Evolutionary conservation across 805 yeast genomes (phyloP).

Genomic region (Wickerhamomyces xylosicus): DNA sequence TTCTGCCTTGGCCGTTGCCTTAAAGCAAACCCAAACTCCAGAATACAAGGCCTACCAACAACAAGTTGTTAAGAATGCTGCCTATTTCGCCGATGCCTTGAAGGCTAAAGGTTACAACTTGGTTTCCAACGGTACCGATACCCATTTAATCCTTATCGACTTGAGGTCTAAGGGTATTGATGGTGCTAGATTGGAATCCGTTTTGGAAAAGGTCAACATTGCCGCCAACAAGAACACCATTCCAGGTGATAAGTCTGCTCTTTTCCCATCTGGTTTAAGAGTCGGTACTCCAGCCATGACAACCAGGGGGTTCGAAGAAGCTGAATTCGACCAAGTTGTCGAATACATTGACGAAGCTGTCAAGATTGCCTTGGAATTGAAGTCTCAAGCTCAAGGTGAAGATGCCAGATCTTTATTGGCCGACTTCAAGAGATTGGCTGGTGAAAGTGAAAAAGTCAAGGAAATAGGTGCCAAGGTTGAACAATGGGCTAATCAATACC

Average conservation of each 20-base stretch:
- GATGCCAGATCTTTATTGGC: constrained; percentile 50
- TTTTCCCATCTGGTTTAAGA: constrained; percentile 95
- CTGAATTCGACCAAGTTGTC: constrained; percentile 75
- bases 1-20: constrained; percentile 93
- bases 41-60: constrained; percentile 87
- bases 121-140: constrained; percentile 93
- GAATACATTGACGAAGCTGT: constrained; percentile 74
- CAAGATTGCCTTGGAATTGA: constrained; percentile 51
- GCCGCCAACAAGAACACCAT: constrained; percentile 96
- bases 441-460: constrained; percentile 50
- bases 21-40: constrained; percentile 86
- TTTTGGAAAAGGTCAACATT: constrained; percentile 87
- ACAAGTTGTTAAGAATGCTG: constrained; percentile 83
- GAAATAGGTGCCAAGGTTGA: constrained; percentile 55
- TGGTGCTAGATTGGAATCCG: constrained; percentile 95
- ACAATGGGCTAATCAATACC: constrained; percentile 63
- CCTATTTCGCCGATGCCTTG: constrained; percentile 69
- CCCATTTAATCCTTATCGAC: constrained; percentile 89
- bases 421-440: constrained; percentile 63
- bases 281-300: constrained; percentile 99
- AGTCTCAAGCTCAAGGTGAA: constrained; percentile 46
- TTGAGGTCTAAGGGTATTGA: constrained; percentile 85
- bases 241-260: constrained; percentile 95
- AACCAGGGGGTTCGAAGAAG: constrained; percentile 73
- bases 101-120: constrained; percentile 63